Base-by-base conservation (phyloP, 352 stramenopile genomes). In the Phytophthora europaea region DNA sequence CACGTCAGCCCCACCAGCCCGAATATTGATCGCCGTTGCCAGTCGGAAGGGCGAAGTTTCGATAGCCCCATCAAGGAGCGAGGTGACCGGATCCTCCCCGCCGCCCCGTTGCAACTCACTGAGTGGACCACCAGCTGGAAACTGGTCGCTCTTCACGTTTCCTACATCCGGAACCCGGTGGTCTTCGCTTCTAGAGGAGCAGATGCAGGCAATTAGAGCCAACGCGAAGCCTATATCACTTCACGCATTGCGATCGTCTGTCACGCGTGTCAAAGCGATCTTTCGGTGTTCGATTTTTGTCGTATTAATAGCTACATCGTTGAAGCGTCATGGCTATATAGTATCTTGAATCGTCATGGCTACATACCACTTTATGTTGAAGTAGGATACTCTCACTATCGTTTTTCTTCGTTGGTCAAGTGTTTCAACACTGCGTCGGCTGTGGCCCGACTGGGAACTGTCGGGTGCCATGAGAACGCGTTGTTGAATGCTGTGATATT, bases 211-310 rank as follows among this genome's bases (percentile, higher is more conserved):
- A 10, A 10, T 16, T 12, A 50, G 43, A 23, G 15, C 40, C 40
- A 48, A 7, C 4, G 8, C 6, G 0, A 50, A 50, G 43, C 15
- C 43, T n/a, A 7, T 16, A 7, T 16, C 43, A 50, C 18, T 50
- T 50, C 43, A 16, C 43, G 18, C 43, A 50, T 50, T 50, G 43
- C 43, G 43, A 22, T 50, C 18, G 3, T 64, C 38, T 70, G 13
- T 69, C 67, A 56, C 81, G 82, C 65, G 86, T 53, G 63, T 87
- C 81, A 89, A 36, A 88, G 26, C 55, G 43, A 15, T 26, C 15
- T 36, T 6, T 52, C 23, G 20, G n/a, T 52, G 45, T 2, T 50
- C 43, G 43, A 50, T 50, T 50, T 43, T 43, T 43, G 18, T 22
- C 8, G n/a, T n/a, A n/a, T n/a, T n/a, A n/a, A 50, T 50, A 16